These are phyloP conservation scores for Pholiota molesta DNA, from an alignment of 768 basidiomycete species.

Conservation along the genomic window DNA sequence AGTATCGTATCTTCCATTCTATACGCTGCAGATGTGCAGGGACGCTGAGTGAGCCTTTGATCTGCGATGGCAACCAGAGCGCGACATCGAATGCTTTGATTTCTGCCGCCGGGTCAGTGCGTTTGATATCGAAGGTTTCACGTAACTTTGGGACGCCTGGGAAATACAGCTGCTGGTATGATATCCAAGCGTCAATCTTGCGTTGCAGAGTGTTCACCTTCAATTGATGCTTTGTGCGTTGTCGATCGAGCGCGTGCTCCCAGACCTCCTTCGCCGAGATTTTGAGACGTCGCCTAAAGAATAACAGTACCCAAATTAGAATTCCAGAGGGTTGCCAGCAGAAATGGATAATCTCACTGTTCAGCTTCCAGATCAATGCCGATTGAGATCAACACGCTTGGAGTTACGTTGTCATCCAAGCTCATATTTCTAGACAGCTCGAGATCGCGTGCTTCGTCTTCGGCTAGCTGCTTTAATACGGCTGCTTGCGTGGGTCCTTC, in stretches of 20 bases:
- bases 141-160: conserved; percentile 8
- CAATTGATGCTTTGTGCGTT: conserved; percentile 14
- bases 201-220: conserved; percentile 18
- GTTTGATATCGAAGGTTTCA: background rate
- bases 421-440: conserved; percentile 6
- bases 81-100: conserved; percentile 9
- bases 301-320: no score
- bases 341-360: conserved; percentile 17
- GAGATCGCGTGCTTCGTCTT: conserved; percentile 13
- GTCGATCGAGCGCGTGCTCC: conserved; percentile 19
- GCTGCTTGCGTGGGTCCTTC: conserved; percentile 17
- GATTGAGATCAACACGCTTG: conserved; percentile 15
- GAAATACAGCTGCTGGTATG: conserved; percentile 16
- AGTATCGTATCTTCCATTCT: conserved; percentile 26
- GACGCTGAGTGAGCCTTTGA: conserved; percentile 1
- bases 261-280: conserved; percentile 5
- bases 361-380: conserved; percentile 24
- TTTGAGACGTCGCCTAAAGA: conserved; percentile 12
- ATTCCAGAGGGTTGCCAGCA: no score
- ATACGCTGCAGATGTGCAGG: conserved; percentile 11
- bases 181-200: conserved; percentile 21
- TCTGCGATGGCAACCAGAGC: conserved; percentile 30
- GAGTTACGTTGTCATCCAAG: conserved; percentile 16
- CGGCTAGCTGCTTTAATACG: conserved; percentile 13
- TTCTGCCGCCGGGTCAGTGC: background rate